Conservation (phyloP, 495 filamentous ascomycete genomes). For the Talaromyces adpressus region DNA sequence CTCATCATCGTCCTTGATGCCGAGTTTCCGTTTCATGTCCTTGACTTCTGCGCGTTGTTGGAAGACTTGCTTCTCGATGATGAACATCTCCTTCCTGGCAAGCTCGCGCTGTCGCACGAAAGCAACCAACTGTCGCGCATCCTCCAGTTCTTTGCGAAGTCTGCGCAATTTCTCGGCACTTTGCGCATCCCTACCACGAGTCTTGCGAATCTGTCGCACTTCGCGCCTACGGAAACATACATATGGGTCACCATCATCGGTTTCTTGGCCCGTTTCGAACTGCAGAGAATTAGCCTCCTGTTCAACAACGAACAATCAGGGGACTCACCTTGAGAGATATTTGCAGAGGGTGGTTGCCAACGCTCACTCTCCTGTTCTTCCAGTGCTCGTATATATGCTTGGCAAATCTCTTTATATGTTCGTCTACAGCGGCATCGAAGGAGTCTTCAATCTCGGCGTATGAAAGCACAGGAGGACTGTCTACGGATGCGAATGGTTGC, state of each 20-base stretch:
- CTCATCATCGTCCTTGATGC: constrained; percentile 88
- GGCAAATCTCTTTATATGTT: constrained; percentile 62
- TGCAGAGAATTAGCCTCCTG: constrained; percentile 31
- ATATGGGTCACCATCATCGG: constrained; percentile 92
- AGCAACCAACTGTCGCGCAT: constrained; percentile 71
- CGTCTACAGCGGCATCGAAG: constrained; percentile 65
- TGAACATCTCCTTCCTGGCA: constrained; percentile 68
- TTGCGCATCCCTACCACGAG: constrained; percentile 85
- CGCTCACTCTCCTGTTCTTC: constrained; percentile 60
- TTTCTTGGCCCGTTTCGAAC: constrained; percentile 88
- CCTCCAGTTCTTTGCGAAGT: constrained; percentile 85
- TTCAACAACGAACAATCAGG: neutral
- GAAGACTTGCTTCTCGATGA: constrained; percentile 68
- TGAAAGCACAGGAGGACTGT: constrained; percentile 69
- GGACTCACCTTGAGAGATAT: constrained; percentile 61
- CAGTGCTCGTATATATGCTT: constrained; percentile 89
- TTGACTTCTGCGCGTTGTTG: constrained; percentile 71
- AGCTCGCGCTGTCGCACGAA: constrained; percentile 73
- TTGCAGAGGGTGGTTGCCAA: constrained; percentile 62
- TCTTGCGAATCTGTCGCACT: constrained; percentile 90
- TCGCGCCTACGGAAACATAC: constrained; percentile 97
- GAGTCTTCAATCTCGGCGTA: constrained; percentile 74
- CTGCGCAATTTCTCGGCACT: constrained; percentile 90
- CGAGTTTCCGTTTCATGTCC: constrained; percentile 78
- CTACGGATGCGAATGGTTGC: constrained; percentile 82